Evolutionary conservation across 345 rosid genomes (phyloP).

Genomic region (Microcos paniculata): DNA sequence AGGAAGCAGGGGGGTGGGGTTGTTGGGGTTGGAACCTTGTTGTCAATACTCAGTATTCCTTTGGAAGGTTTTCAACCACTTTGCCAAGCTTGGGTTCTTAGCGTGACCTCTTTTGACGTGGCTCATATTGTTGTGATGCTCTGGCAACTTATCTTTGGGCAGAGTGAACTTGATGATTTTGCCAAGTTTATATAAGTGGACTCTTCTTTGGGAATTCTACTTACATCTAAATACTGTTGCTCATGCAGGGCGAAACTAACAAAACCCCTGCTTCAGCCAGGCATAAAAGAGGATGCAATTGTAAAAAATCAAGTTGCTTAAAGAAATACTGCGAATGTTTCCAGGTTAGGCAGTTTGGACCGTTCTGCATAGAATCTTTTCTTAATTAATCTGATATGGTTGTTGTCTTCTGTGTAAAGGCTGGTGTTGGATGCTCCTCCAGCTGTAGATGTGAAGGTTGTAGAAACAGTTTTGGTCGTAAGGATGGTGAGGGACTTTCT

Average conservation of each 20-base stretch:
- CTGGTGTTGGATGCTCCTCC: slow-evolving; percentile 72
- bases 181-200: not conserved
- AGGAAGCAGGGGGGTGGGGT: no score
- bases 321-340: slow-evolving; percentile 85
- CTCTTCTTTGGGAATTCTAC: not conserved
- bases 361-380: not conserved
- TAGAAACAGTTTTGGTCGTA: slow-evolving; percentile 46
- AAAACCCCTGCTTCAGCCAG: slow-evolving; percentile 77
- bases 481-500: slow-evolving; percentile 42
- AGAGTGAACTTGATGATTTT: slow-evolving; percentile 8
- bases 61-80: not conserved
- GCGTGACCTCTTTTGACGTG: not conserved
- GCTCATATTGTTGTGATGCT: slow-evolving; percentile 1
- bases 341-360: slow-evolving; percentile 43
- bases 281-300: slow-evolving; percentile 85
- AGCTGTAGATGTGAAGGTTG: slow-evolving; percentile 74
- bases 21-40: not conserved
- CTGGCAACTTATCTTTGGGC: slow-evolving; percentile 6
- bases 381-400: slow-evolving; percentile 20
- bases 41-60: not conserved
- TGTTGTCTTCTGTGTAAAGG: slow-evolving; percentile 36
- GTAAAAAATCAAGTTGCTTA: slow-evolving; percentile 70
- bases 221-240: slow-evolving; percentile 4
- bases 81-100: not conserved
- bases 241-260: slow-evolving; percentile 46